Conservation (phyloP, 2,329 filamentous ascomycete genomes). For the Rutstroemia sp. region DNA sequence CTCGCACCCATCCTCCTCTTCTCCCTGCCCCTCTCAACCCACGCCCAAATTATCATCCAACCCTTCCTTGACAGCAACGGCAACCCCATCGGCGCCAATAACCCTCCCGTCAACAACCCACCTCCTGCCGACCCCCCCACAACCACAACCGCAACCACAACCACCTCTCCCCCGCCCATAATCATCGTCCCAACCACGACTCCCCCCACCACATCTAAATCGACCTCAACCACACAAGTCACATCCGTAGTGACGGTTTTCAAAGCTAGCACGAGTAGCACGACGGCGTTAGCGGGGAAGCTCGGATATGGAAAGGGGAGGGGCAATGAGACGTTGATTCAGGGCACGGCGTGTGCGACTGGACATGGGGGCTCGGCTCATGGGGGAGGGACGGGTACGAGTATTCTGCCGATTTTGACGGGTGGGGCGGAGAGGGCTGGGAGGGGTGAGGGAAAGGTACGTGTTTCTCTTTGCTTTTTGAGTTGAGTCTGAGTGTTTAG, state of each 20-base stretch:
- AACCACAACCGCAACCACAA: background rate
- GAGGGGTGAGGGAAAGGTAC: background rate
- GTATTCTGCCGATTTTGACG: background rate
- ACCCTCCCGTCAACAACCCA: background rate
- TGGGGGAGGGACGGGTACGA: background rate
- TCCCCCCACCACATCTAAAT: background rate
- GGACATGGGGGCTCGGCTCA: background rate
- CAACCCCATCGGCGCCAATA: background rate
- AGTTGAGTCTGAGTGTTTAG: background rate
- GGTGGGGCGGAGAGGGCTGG: background rate
- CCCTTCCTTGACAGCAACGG: background rate
- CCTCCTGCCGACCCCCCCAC: background rate
- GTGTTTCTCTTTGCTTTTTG: background rate
- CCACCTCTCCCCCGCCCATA: background rate
- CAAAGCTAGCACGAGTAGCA: too few relatives aligned
- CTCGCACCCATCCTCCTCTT: background rate
- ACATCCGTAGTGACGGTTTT: too few relatives aligned
- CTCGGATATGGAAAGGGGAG: too few relatives aligned
- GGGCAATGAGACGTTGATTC: too few relatives aligned
- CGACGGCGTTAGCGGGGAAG: too few relatives aligned
- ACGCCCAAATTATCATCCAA: background rate
- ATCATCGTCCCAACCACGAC: background rate
- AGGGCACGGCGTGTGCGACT: too few relatives aligned
- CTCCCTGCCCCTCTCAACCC: background rate
- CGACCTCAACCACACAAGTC: background rate